Evolutionary conservation across 495 filamentous ascomycete species (phyloP), one percentile per base, ranked within the genome.

Genomic region (Zalerion maritima): DNA sequence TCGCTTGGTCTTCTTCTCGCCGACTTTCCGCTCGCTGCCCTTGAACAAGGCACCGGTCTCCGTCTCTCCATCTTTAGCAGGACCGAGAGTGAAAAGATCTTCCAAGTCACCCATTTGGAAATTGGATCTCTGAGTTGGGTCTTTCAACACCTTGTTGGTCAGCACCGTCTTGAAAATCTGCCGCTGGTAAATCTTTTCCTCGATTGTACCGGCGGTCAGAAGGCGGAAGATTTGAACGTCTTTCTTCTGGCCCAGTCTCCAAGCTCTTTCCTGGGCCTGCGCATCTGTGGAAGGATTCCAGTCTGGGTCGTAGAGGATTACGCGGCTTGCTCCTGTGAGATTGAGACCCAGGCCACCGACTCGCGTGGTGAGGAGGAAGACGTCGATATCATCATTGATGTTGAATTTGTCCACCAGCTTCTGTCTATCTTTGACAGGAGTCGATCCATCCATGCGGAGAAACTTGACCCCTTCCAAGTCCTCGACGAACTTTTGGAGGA

Each of bases 111-210:
- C 73, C 33, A 87, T 55, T 21, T 87, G 75, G 48, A 96, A 93
- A 0, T 73, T 78, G 31, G 84, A 77, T 10, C 75, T 73, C 44
- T 93, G 82, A 40, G 86, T 93, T 0, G 89, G 84, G 37, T 96
- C 85, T 47, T 74, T 80, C 32, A 94, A 49, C 7, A 97, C 85
- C 47, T 97, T 97, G 55, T 93, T 87, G 5, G 80, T 81, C 18
- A 97, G 58, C 43, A 93, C 92, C 40, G 93, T 85, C 51, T 97
- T 97, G 58, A 85, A 96, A 28, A 97, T 82, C 50, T 97, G 89
- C 4, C 89, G 78, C 48, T 96, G 89, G 34, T 94, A 96, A 22
- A 97, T 94, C 62, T 96, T 96, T 54, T 97, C 89, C 45, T 97
- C 89, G 18, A 97, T 96, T 0, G 89, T 94, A 10, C 87, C 86